Base-by-base conservation (phyloP, 768 basidiomycete species). In the Flagelloscypha sp. region DNA sequence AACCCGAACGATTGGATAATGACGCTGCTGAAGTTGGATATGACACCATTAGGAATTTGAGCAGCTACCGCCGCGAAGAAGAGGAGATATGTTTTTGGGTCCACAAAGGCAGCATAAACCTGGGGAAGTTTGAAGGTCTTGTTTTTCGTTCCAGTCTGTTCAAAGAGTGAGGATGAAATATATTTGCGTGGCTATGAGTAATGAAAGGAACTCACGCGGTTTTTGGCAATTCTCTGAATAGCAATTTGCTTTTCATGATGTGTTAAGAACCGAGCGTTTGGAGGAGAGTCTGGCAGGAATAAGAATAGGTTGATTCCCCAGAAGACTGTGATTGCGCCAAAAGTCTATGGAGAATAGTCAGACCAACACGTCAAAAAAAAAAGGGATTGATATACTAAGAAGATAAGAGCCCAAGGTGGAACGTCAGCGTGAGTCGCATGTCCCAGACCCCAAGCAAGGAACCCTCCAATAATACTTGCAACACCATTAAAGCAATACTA, bases 231-330 rank as follows among this genome's bases (percentile, higher is more conserved):
- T n/a, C 62, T 53, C 42, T 58, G 55, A 17, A 61, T 51, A 4
- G 56, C 61, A 10, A 61, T 50, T 12, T 54, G 35, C 35, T 52
- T 58, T 35, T 64, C 50, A 15, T 57, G 43, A 11, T 52, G 33
- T 7, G 38, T 49, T 23, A 62, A 33, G 43, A 59, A 62, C 4
- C 40, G 40, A 2, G 58, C 58, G 13, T 42, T 42, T 18, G 54
- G 54, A 1, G 59, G 61, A 2, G 56, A 56, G 40, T 62, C 62
- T 9, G 62, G 53, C n/a, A 64, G 55, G 37, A 50, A 51, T 36
- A 60, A 37, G 37, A 53, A 54, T 16, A 61, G 25, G 25, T 48
- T 38, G 17, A 52, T 30, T 7, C 49, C 50, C 48, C 52, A 55
- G 11, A 48, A 30, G 20, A 49, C 43, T 24, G 56, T 56, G 20